Conservation (phyloP, 106 monocot genomes). For the Acorus calamus region DNA sequence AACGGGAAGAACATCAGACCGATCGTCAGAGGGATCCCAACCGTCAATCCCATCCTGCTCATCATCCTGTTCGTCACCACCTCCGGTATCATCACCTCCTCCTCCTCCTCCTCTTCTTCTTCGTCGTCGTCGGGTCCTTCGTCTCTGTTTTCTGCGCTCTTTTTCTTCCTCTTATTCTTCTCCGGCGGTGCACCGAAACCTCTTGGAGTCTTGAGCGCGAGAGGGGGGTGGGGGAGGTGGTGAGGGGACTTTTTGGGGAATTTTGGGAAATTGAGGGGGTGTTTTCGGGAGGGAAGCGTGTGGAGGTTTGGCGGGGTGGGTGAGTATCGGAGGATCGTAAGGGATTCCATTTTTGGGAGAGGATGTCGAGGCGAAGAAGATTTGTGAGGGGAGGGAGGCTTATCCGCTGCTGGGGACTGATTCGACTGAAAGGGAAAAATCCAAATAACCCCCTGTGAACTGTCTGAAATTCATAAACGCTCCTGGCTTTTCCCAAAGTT, state of each 20-base stretch:
- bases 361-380: too few species aligned
- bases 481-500: too few species aligned
- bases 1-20: constrained; percentile 89
- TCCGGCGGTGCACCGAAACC: constrained; percentile 55
- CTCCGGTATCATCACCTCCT: constrained; percentile 66
- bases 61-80: constrained; percentile 97
- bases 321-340: too few species aligned
- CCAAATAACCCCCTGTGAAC: too few species aligned
- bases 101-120: background rate
- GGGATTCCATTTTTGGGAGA: too few species aligned
- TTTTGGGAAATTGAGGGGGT: too few species aligned
- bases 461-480: too few species aligned
- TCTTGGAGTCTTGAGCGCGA: constrained; percentile 34
- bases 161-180: constrained; percentile 11
- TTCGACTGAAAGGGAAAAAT: too few species aligned
- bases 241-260: background rate
- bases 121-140: constrained; percentile 31
- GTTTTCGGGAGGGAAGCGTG: too few species aligned
- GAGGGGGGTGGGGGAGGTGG: background rate
- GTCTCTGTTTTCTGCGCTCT: constrained; percentile 6
- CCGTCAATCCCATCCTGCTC: constrained; percentile 64
- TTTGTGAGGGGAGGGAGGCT: too few species aligned
- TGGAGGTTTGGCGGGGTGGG: too few species aligned
- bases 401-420: too few species aligned
- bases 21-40: constrained; percentile 56